Evolutionary conservation across 495 filamentous ascomycete species (phyloP).

Genomic region (Trichoderma orchidacearum): DNA sequence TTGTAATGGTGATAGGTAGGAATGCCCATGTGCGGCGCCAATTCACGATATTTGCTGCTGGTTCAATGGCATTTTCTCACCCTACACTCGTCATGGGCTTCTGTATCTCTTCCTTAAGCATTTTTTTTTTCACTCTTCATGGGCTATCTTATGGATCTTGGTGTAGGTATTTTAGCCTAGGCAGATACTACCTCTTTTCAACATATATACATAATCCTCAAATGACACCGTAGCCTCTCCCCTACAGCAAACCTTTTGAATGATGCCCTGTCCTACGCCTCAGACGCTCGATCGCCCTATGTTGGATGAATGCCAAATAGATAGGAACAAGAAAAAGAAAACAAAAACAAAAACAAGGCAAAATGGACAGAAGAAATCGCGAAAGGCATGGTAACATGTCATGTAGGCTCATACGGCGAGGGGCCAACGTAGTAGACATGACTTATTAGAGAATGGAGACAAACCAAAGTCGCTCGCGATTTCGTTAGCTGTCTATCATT

Average conservation of each 20-base stretch:
- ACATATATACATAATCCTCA: neutral
- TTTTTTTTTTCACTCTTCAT: no score
- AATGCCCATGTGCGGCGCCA: neutral
- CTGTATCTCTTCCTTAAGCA: no score
- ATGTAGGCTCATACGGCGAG: no score
- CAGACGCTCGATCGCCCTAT: neutral
- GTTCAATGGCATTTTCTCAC: no score
- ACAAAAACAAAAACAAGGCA: neutral
- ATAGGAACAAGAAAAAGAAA: neutral
- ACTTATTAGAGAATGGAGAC: no score
- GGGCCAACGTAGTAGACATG: no score
- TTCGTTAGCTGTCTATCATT: slow-evolving; percentile 2
- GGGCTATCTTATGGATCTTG: no score
- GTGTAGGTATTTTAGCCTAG: no score
- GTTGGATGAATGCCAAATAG: neutral
- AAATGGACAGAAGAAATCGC: neutral
- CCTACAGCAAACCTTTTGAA: neutral
- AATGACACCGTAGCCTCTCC: neutral
- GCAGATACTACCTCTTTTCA: no score
- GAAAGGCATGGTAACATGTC: no score
- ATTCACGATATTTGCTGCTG: neutral
- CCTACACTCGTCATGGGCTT: no score
- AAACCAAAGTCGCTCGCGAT: no score
- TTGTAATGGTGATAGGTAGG: neutral
- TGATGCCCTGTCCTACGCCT: neutral